A percentile compares a stretch with the other conserved stretches of the same genome.
Evolutionary conservation across 83 land plant species (phyloP).

Genomic region (Picea abies): DNA sequence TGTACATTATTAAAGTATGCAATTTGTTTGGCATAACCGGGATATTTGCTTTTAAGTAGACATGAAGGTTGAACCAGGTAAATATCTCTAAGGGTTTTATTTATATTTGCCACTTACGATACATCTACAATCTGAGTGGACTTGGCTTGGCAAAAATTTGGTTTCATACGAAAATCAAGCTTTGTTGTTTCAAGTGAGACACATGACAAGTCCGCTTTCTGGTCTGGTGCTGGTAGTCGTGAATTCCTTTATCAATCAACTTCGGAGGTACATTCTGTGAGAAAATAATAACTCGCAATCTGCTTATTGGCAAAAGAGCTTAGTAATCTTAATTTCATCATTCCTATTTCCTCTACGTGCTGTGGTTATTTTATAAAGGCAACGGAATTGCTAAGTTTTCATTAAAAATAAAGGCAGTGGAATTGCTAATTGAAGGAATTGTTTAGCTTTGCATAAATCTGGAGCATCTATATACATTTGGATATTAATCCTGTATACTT

Average conservation of each 20-base stretch:
- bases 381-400: too few species aligned
- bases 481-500: background rate
- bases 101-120: background rate
- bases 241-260: background rate
- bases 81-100: background rate
- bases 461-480: background rate
- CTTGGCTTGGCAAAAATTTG: background rate
- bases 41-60: constrained; percentile 9
- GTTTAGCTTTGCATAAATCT: background rate
- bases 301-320: background rate
- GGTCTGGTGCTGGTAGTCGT: background rate
- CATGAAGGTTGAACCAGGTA: background rate
- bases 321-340: background rate
- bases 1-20: constrained; percentile 15
- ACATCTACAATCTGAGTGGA: background rate
- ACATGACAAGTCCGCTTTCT: background rate
- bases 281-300: background rate
- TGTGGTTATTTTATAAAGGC: too few species aligned
- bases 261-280: background rate
- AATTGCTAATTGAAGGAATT: background rate
- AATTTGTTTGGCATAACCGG: constrained; percentile 3
- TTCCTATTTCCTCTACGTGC: background rate
- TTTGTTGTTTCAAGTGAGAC: constrained; percentile 11
- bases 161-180: constrained; percentile 8
- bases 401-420: too few species aligned